A percentile compares a stretch with the other conserved stretches of the same genome.
Conservation (phyloP, 352 stramenopile genomes). For the Globisporangium spinosum region DNA sequence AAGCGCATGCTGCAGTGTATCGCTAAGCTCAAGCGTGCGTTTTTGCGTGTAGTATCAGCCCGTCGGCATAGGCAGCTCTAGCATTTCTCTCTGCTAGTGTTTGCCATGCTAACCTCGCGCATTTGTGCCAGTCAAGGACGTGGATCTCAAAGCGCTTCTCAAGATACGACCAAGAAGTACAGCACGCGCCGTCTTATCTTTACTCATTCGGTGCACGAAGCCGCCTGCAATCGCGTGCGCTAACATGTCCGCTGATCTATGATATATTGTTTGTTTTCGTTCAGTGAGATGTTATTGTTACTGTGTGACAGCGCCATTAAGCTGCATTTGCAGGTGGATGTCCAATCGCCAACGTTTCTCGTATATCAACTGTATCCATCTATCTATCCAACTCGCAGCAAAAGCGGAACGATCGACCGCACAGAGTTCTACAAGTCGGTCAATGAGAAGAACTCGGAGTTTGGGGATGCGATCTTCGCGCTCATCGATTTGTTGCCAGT, state of each 20-base stretch:
- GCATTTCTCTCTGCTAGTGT: background rate
- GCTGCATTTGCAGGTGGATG: background rate
- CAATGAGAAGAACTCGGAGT: slow-evolving; percentile 62
- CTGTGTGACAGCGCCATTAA: background rate
- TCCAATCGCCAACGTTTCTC: background rate
- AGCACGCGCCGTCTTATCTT: background rate
- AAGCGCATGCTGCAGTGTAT: slow-evolving; percentile 73
- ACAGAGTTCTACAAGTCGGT: slow-evolving; percentile 67
- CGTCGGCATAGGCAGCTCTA: background rate
- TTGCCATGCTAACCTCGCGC: background rate
- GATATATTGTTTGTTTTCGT: background rate
- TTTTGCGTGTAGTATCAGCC: background rate
- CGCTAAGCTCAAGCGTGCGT: slow-evolving; percentile 54
- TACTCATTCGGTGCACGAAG: background rate
- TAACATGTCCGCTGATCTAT: background rate
- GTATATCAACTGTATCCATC: background rate
- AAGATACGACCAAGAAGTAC: slow-evolving; percentile 64
- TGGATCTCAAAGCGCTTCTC: slow-evolving; percentile 56
- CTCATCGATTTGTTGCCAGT: slow-evolving; percentile 43
- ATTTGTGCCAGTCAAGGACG: slow-evolving; percentile 41
- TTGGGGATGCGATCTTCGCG: slow-evolving; percentile 70
- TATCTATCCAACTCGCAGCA: slow-evolving; percentile 23
- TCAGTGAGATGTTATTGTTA: background rate
- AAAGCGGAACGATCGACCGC: slow-evolving; percentile 66
- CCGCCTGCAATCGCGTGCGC: too few relatives aligned